These are phyloP conservation scores for Fusarium secorum DNA, from an alignment of 2,329 filamentous ascomycete species.

Conservation along the genomic window DNA sequence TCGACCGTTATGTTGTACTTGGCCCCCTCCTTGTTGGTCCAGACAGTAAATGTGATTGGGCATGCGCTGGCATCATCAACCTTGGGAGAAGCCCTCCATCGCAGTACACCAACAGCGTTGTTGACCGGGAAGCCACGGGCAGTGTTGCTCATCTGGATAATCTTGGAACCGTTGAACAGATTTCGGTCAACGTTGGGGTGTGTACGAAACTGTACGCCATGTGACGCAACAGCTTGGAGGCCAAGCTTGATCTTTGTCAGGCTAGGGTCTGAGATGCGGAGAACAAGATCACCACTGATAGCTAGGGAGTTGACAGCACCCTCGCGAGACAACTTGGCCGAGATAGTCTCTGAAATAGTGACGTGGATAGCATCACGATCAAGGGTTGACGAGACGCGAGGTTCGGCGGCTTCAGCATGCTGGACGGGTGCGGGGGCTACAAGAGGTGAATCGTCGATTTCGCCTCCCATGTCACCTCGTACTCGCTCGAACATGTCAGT, in stretches of 20 bases:
- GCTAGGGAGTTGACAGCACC: constrained; percentile 86
- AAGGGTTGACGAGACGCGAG: constrained; percentile 69
- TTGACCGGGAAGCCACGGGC: constrained; percentile 92
- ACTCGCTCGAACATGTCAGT: constrained; percentile 98
- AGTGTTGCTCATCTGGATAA: constrained; percentile 89
- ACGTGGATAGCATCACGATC: constrained; percentile 89
- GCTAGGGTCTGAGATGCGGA: constrained; percentile 86
- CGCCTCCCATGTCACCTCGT: constrained; percentile 86
- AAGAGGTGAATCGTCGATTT: constrained; percentile 79
- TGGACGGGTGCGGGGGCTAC: constrained; percentile 64
- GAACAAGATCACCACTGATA: constrained; percentile 89
- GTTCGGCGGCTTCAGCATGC: constrained; percentile 60
- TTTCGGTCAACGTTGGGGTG: constrained; percentile 96
- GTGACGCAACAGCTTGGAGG: constrained; percentile 76
- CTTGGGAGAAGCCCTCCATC: constrained; percentile 89
- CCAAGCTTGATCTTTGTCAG: constrained; percentile 92
- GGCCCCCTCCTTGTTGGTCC: constrained; percentile 89
- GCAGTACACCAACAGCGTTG: constrained; percentile 89
- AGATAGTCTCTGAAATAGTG: constrained; percentile 88
- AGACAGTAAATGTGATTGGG: constrained; percentile 95
- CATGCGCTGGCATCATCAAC: constrained; percentile 80
- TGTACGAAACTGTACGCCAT: constrained; percentile 90
- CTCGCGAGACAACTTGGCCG: constrained; percentile 86
- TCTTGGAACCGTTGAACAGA: constrained; percentile 81
- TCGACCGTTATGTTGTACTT: constrained; percentile 93